phyloP scores from a whole-genome alignment of 1,284 basidiomycete genomes.

The Cutaneotrichosporon curvatum region DNA sequence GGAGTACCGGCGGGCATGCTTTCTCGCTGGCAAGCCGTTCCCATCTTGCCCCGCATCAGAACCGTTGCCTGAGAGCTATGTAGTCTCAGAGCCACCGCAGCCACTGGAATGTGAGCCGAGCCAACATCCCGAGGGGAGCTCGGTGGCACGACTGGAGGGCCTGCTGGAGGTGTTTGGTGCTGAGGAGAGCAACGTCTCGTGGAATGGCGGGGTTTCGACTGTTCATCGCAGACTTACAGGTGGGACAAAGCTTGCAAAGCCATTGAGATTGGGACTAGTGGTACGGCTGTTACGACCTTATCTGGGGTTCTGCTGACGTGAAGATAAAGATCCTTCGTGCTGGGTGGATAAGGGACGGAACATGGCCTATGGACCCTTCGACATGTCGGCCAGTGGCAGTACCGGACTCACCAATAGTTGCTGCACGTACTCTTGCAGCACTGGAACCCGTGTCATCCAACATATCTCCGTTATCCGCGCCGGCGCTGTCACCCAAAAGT shows the following conservation, averaged over 20 bases:
- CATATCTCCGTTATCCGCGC: too few species aligned
- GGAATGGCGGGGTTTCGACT: slow-evolving; percentile 34
- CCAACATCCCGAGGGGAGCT: neutral
- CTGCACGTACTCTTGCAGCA: neutral
- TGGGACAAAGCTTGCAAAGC: slow-evolving; percentile 28
- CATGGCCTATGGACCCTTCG: slow-evolving; percentile 38
- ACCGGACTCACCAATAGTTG: neutral
- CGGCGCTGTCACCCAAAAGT: too few species aligned
- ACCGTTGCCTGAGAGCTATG: slow-evolving; percentile 14
- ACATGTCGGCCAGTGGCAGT: slow-evolving; percentile 19
- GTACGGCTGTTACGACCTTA: slow-evolving; percentile 13
- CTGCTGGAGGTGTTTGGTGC: slow-evolving; percentile 29
- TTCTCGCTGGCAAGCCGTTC: slow-evolving; percentile 30
- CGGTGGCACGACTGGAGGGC: slow-evolving; percentile 28
- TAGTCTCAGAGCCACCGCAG: slow-evolving; percentile 17
- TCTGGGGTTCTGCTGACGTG: too few species aligned
- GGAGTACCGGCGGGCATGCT: slow-evolving; percentile 36
- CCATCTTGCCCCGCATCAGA: slow-evolving; percentile 10
- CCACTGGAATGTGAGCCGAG: slow-evolving; percentile 5
- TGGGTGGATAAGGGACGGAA: slow-evolving; percentile 43
- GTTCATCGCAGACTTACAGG: slow-evolving; percentile 29
- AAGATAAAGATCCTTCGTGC: slow-evolving; percentile 41
- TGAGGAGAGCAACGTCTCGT: slow-evolving; percentile 28
- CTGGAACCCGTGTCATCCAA: too few species aligned
- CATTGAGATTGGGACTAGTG: slow-evolving; percentile 35